Conservation (phyloP, 148 eudicot species). For the Camellia lanceoleosa region DNA sequence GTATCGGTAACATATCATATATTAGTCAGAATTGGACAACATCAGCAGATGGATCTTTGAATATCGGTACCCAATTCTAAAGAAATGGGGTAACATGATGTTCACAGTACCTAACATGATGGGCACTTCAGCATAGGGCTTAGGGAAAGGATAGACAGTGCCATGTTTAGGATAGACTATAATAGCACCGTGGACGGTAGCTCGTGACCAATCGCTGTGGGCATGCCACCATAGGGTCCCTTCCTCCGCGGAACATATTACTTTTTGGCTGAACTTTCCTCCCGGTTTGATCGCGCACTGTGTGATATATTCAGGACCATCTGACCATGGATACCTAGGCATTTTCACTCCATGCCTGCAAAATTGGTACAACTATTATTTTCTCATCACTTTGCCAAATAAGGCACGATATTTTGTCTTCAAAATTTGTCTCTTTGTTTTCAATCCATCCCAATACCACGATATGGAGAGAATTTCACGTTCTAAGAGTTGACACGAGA, state of each 20-base stretch:
- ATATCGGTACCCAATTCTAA: too few species aligned
- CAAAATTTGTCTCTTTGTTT: too few species aligned
- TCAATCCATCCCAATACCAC: too few species aligned
- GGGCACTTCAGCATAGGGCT: slow-evolving; percentile 10
- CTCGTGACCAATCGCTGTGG: slow-evolving; percentile 20
- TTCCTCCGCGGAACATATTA: slow-evolving; percentile 15
- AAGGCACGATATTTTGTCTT: too few species aligned
- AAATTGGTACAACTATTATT: neutral
- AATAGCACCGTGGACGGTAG: slow-evolving; percentile 19
- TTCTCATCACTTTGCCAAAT: neutral
- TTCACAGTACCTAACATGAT: slow-evolving; percentile 10
- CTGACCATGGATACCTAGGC: slow-evolving; percentile 16
- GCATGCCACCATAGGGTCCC: slow-evolving; percentile 26
- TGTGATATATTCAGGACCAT: slow-evolving; percentile 16
- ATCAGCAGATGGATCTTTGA: too few species aligned
- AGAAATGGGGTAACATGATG: too few species aligned
- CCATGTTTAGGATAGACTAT: slow-evolving; percentile 4
- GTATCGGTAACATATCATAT: too few species aligned
- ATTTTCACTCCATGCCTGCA: slow-evolving; percentile 21
- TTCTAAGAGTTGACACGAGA: too few species aligned
- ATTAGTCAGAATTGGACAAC: too few species aligned
- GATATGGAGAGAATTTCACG: too few species aligned
- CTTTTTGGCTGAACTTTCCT: slow-evolving; percentile 10
- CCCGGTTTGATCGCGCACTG: slow-evolving; percentile 14
- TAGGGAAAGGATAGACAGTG: slow-evolving; percentile 6